A percentile compares a stretch with the other conserved stretches of the same genome.
phyloP scores from a whole-genome alignment of 371 early-diverging fungal genomes.

The Syncephalastrum monosporum region DNA sequence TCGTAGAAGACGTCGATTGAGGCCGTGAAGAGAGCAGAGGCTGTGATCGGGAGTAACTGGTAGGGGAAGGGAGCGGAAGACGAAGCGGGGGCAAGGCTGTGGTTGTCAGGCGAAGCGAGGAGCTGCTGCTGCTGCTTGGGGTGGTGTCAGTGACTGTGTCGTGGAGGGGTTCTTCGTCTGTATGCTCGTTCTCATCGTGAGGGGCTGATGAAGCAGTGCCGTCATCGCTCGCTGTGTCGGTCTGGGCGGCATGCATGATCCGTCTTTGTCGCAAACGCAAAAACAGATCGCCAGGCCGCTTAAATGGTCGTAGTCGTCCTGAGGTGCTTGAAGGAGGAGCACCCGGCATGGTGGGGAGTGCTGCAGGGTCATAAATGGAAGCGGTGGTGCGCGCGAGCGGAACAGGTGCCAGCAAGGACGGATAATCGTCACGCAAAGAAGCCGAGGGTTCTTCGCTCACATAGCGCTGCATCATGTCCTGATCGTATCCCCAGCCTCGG shows the following conservation, averaged over 20 bases:
- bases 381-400: slow-evolving; percentile 27
- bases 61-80: neutral
- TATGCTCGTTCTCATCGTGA: no score
- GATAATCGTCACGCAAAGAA: slow-evolving; percentile 7
- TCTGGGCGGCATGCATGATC: slow-evolving; percentile 2
- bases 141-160: no score
- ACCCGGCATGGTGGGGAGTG: slow-evolving; percentile 20
- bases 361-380: slow-evolving; percentile 20
- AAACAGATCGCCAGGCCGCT: slow-evolving; percentile 22
- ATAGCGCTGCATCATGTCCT: slow-evolving; percentile 43
- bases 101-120: slow-evolving; percentile 1
- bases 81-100: neutral
- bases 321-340: slow-evolving; percentile 11
- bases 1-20: no score
- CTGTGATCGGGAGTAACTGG: no score
- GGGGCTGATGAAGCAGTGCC: no score
- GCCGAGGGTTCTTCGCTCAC: slow-evolving; percentile 16
- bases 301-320: slow-evolving; percentile 15
- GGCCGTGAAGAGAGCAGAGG: no score
- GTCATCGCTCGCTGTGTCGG: no score
- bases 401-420: slow-evolving; percentile 14
- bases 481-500: slow-evolving; percentile 54
- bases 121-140: no score
- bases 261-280: slow-evolving; percentile 20
- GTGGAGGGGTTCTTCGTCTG: no score